Evolutionary conservation across 148 eudicot species (phyloP), one percentile per base, ranked within the genome.

Genomic region (Chenopodium album): DNA sequence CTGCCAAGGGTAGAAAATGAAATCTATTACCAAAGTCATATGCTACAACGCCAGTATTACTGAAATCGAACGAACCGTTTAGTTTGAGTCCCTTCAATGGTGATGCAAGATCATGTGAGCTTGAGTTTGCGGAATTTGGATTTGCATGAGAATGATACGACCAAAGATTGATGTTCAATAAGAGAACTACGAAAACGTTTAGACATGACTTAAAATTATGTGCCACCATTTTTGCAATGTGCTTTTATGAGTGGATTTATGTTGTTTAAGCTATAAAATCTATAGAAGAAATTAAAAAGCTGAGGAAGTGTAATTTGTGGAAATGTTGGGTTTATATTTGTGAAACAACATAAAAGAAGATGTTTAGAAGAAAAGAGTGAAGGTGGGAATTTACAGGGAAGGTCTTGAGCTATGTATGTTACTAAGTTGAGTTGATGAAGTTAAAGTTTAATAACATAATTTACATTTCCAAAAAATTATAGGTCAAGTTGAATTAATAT

Each of bases 21-120:
- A 83, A 85, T 67, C 82, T 83, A 59, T 93, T 92, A 28, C 98
- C 98, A 65, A 95, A 95, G 82, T 95, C 98, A 41, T 80, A 86
- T 62, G 94, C 93, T 68, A 89, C 94, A 20, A 86, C 78, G 66
- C 87, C 83, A 13, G 82, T 80, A 76, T 91, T 87, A 16, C 86
- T 69, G 79, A 89, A 89, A 67, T 66, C 75, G n/a, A 95, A 70
- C 44, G 88, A 66, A 16, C 98, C 97, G 12, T 90, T 89, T 60
- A 93, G 76, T 9, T 70, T 81, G 66, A 91, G 85, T 34, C 76
- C 31, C 66, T 85, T 54, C 3, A 90, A 80, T 54, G 91, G 82
- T 62, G 88, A 83, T 60, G 37, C 80, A 31, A 79, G 66, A 31
- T 80, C 76, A 31, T 7, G 50, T 17, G 62, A 56, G 79, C 73